Conservation (phyloP, 305 asterid species). For the Solanum hybrid region DNA sequence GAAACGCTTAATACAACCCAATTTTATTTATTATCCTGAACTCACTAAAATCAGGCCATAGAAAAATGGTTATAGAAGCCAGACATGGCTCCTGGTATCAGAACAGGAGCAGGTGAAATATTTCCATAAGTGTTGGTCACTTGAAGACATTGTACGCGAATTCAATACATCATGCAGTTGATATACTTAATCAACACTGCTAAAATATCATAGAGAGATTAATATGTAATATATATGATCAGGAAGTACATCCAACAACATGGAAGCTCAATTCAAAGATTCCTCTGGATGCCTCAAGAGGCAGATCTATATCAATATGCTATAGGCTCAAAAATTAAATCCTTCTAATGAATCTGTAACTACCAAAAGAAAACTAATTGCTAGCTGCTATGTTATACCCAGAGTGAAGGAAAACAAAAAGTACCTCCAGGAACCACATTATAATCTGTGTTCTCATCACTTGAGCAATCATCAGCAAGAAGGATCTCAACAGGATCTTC, state of each 20-base stretch:
- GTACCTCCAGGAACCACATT: conserved; percentile 79
- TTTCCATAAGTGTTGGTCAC: not conserved
- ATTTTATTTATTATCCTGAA: not conserved
- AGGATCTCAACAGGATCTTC: conserved; percentile 59
- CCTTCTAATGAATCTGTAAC: not conserved
- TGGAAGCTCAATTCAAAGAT: not conserved
- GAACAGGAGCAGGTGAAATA: not conserved
- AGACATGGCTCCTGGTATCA: conserved; percentile 1
- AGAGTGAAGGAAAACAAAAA: not conserved
- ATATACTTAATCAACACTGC: not conserved
- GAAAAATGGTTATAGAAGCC: not conserved
- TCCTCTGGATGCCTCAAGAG: not conserved
- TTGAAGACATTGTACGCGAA: not conserved
- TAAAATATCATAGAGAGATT: not conserved
- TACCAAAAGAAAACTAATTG: not conserved
- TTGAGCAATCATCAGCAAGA: conserved; percentile 76
- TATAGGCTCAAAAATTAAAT: not conserved
- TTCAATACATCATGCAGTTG: not conserved
- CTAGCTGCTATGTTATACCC: not conserved
- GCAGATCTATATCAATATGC: not conserved
- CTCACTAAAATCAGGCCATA: not conserved
- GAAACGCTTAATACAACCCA: not conserved
- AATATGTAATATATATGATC: not conserved
- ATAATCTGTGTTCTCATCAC: conserved; percentile 72
- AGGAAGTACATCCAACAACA: not conserved